Evolutionary conservation across 371 early-diverging fungal species (phyloP), one percentile per base, ranked within the genome.

Genomic region (Chytridiales sp.): DNA sequence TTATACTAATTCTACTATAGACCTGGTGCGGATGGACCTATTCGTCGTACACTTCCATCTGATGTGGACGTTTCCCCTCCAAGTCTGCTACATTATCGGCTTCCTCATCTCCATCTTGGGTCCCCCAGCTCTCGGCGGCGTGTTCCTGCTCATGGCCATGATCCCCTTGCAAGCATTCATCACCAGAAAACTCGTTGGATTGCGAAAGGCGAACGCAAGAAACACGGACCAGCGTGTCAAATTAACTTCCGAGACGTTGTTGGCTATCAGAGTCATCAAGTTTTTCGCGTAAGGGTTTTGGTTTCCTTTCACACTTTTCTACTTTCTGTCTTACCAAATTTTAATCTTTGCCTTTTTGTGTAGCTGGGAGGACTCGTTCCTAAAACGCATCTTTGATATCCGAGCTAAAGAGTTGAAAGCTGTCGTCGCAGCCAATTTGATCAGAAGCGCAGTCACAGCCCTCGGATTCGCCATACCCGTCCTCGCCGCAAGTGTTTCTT

Each of bases 381-480:
- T 67, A 41, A 49, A 63, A 9, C 62, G 64, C 22, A 61, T 73
- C 5, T 21, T 58, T 32, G 52, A 30, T 3, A 51, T 72, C 9
- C 62, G 76, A 6, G 19, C 32, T 3, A 47, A 56, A 54, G 86
- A 84, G 54, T 34, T 84, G n/a, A 60, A 66, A 17, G 61, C 53
- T 4, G 53, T 61, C 27, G 35, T 55, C 34, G 36, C 41, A 53
- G 41, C 44, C 49, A 40, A 53, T 24, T 29, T 34, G 32, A 21
- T 53, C 9, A 48, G 51, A 17, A 47, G 54, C 1, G 19, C 50
- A 27, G 21, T 59, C 44, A 66, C 52, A 38, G 62, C 67, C 9
- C 26, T 57, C 17, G 65, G 55, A 77, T 87, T 84, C 64, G 80
- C 81, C 4, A 79, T 85, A 1, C 88, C 88, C 3, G 81, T 85